phyloP scores from a whole-genome alignment of 208 protist species.

The Leishmania lainsoni region DNA sequence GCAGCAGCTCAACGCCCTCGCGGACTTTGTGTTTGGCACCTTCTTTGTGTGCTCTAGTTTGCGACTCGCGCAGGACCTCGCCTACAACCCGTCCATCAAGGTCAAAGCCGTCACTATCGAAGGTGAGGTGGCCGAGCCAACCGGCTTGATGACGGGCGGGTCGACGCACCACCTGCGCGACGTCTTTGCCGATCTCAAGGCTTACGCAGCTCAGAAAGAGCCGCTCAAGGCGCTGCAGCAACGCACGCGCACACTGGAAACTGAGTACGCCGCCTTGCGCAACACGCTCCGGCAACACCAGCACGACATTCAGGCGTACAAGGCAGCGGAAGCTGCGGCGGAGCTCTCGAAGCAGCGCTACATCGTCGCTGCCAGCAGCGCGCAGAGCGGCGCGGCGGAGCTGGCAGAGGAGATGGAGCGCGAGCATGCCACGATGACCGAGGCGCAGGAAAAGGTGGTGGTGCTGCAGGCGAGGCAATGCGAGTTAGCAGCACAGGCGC shows the following conservation, averaged over 20 bases:
- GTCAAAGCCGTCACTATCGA: constrained; percentile 97
- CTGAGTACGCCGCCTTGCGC: constrained; percentile 46
- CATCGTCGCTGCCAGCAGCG: constrained; percentile 31
- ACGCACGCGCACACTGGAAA: constrained; percentile 43
- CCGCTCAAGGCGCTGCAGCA: constrained; percentile 52
- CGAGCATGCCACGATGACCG: constrained; percentile 33
- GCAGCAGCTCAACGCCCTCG: constrained; percentile 21
- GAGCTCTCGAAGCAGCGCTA: constrained; percentile 55
- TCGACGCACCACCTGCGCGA: constrained; percentile 77
- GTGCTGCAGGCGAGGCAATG: constrained; percentile 36
- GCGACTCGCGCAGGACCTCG: constrained; percentile 80
- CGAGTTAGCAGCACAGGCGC: constrained; percentile 44
- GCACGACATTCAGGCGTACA: constrained; percentile 45
- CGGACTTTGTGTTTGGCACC: constrained; percentile 96
- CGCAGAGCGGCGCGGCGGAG: constrained; percentile 35
- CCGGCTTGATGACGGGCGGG: constrained; percentile 97
- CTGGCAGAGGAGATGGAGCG: constrained; percentile 43
- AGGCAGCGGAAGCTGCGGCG: constrained; percentile 59
- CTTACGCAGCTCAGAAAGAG: constrained; percentile 45
- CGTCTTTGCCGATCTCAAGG: constrained; percentile 67
- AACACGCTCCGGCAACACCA: constrained; percentile 48
- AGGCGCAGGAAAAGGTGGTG: constrained; percentile 31
- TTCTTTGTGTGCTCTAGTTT: constrained; percentile 95
- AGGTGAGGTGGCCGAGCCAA: constrained; percentile 98
- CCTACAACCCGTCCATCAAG: constrained; percentile 77